Evolutionary conservation across 495 filamentous ascomycete genomes (phyloP).

Genomic region (Penicillium salamii): DNA sequence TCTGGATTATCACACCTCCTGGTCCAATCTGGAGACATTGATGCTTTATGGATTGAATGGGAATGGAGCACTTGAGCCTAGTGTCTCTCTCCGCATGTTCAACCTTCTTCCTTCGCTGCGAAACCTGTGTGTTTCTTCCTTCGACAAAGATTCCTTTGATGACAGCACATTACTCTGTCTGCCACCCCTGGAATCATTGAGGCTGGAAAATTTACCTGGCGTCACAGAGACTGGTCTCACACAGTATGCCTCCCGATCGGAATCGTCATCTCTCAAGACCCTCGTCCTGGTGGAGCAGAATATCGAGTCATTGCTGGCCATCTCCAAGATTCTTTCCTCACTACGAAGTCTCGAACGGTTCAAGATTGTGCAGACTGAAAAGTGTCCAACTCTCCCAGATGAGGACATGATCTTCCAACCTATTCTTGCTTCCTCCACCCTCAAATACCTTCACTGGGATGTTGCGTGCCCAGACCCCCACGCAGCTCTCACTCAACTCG

Average conservation of each 20-base stretch:
- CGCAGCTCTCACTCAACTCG: slow-evolving; percentile 39
- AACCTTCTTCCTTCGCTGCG: slow-evolving; percentile 65
- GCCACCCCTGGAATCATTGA: slow-evolving; percentile 69
- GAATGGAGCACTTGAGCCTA: slow-evolving; percentile 60
- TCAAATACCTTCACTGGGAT: slow-evolving; percentile 80
- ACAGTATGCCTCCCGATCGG: slow-evolving; percentile 60
- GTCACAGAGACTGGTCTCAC: slow-evolving; percentile 75
- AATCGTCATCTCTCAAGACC: slow-evolving; percentile 53
- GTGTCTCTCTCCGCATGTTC: slow-evolving; percentile 67
- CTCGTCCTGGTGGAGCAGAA: slow-evolving; percentile 66
- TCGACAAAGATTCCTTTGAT: slow-evolving; percentile 70
- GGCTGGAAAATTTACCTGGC: slow-evolving; percentile 73
- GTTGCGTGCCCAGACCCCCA: slow-evolving; percentile 52
- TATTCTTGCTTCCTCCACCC: slow-evolving; percentile 63
- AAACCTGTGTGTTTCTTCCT: slow-evolving; percentile 71
- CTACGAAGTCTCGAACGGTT: slow-evolving; percentile 62
- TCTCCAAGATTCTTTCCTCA: slow-evolving; percentile 73
- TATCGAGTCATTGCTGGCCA: slow-evolving; percentile 61
- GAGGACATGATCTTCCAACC: slow-evolving; percentile 63
- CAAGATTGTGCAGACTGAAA: slow-evolving; percentile 63
- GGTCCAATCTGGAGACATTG: slow-evolving; percentile 70
- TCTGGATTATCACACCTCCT: slow-evolving; percentile 65
- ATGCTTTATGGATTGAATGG: slow-evolving; percentile 62
- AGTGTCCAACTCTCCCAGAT: slow-evolving; percentile 55
- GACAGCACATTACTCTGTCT: slow-evolving; percentile 67